phyloP scores from a whole-genome alignment of 306 rosid species.

The Prunus fruticosa region DNA sequence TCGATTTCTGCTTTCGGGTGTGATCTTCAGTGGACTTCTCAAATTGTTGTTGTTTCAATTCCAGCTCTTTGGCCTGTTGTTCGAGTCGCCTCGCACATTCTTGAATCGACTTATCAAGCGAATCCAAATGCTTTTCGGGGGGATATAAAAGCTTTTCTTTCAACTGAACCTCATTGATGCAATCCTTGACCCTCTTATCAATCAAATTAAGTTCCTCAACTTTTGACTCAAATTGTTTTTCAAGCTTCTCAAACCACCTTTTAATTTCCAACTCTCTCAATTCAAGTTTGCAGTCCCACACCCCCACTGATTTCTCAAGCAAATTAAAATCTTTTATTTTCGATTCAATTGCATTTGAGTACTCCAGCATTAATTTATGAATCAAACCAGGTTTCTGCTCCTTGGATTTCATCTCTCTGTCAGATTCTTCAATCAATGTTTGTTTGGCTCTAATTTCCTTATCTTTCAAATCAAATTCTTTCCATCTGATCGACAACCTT shows the following conservation, averaged over 20 bases:
- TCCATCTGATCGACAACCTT: neutral
- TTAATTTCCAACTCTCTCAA: neutral
- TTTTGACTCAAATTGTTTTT: neutral
- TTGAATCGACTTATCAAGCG: no score
- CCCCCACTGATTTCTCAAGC: neutral
- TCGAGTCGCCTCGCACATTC: no score
- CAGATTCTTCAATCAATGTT: neutral
- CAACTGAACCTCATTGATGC: constrained; percentile 18
- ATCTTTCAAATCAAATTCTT: neutral
- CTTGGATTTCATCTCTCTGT: neutral
- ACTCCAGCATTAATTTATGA: neutral
- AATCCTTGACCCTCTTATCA: constrained; percentile 4
- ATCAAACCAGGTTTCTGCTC: constrained; percentile 7
- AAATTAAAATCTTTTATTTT: neutral
- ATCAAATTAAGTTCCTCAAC: constrained; percentile 4
- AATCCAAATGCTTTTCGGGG: neutral
- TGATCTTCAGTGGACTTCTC: no score
- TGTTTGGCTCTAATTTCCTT: neutral
- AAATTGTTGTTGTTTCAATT: no score
- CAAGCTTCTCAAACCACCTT: neutral
- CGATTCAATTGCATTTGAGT: neutral
- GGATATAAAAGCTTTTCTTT: neutral
- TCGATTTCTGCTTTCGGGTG: no score
- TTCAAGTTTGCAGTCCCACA: neutral
- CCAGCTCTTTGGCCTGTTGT: no score